Evolutionary conservation across 2,329 filamentous ascomycete species (phyloP).

Genomic region (Sporothrix phasma): DNA sequence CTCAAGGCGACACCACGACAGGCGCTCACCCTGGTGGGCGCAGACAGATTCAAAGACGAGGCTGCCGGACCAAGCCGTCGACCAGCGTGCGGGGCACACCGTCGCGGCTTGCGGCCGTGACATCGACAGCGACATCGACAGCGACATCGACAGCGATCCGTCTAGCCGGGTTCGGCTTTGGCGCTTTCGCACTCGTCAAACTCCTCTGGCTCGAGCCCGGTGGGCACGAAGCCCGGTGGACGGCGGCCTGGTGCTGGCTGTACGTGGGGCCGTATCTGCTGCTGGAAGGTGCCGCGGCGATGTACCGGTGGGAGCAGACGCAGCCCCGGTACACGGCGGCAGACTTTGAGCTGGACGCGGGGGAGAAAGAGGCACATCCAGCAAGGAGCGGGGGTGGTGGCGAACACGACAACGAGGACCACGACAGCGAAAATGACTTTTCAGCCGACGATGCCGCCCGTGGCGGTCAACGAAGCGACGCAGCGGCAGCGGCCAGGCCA

Average conservation of each 20-base stretch:
- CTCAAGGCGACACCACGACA: background rate
- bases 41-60: background rate
- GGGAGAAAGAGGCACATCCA: background rate
- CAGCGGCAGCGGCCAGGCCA: background rate
- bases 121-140: no score
- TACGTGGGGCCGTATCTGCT: constrained; percentile 1
- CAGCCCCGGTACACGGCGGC: constrained; percentile 4
- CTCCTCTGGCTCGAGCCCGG: constrained; percentile 1
- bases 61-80: background rate
- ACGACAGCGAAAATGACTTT: background rate
- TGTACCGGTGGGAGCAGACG: background rate
- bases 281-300: background rate
- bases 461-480: background rate
- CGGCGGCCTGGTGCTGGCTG: constrained; percentile 11
- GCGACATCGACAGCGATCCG: background rate
- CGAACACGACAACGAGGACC: background rate
- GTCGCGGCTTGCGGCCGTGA: background rate
- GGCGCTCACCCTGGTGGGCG: background rate
- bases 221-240: constrained; percentile 8
- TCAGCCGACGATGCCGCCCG: background rate
- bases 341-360: constrained; percentile 12
- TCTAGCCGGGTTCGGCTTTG: background rate
- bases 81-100: background rate
- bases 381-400: background rate
- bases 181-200: background rate